These are phyloP conservation scores for Sporisorium scitamineum DNA, from an alignment of 1,284 basidiomycete genomes.

Conservation along the genomic window DNA sequence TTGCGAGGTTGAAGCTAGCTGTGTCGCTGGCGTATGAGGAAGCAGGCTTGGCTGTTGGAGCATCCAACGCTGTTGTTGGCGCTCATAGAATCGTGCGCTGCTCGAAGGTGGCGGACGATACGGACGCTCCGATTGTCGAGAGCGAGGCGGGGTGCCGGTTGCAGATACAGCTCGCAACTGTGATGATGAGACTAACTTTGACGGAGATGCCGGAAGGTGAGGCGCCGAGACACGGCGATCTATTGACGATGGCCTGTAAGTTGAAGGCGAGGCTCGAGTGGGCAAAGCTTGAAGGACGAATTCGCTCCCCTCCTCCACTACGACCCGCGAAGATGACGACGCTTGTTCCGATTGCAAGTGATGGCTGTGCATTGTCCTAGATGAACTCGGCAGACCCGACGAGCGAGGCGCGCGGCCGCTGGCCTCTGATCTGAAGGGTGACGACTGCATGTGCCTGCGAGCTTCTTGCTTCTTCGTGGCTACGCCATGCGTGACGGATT, in stretches of 20 bases:
- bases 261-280: slow-evolving; percentile 6
- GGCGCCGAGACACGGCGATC: slow-evolving; percentile 19
- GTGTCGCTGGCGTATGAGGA: not conserved
- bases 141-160: slow-evolving; percentile 22
- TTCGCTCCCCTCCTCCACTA: slow-evolving; percentile 36
- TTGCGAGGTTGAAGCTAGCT: not conserved
- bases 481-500: not conserved
- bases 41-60: slow-evolving; percentile 11
- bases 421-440: not conserved
- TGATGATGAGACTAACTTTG: slow-evolving; percentile 1
- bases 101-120: slow-evolving; percentile 49
- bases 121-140: slow-evolving; percentile 23
- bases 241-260: not conserved
- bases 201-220: slow-evolving; percentile 2
- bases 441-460: slow-evolving; percentile 10
- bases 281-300: slow-evolving; percentile 38
- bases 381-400: slow-evolving; percentile 5
- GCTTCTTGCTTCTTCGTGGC: not conserved
- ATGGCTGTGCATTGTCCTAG: slow-evolving; percentile 10
- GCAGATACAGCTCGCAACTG: slow-evolving; percentile 18
- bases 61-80: slow-evolving; percentile 38
- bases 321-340: slow-evolving; percentile 15
- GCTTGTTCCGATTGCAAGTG: not conserved
- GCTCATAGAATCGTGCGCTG: slow-evolving; percentile 41
- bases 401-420: slow-evolving; percentile 13